A percentile compares a stretch with the other conserved stretches of the same genome.
Evolutionary conservation across 2,329 filamentous ascomycete genomes (phyloP).

Genomic region (Nemania abortiva): DNA sequence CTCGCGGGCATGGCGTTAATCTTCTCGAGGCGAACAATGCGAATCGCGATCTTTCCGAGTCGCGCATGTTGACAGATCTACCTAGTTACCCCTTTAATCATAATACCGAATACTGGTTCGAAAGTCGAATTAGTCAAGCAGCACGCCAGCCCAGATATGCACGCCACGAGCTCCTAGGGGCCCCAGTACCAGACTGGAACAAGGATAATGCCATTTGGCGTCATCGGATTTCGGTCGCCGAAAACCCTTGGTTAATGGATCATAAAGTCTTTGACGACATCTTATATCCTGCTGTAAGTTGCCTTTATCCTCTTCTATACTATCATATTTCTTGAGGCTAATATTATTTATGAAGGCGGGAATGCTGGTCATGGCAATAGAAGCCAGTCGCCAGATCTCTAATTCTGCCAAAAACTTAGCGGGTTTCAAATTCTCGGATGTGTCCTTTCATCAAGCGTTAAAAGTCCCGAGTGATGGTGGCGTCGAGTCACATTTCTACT

Average conservation of each 20-base stretch:
- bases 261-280: constrained; percentile 46
- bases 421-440: constrained; percentile 40
- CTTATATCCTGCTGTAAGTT: constrained; percentile 46
- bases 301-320: not conserved
- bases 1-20: constrained; percentile 32
- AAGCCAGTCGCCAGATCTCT: constrained; percentile 45
- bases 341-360: constrained; percentile 37
- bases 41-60: not conserved
- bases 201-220: constrained; percentile 46
- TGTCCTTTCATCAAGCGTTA: constrained; percentile 39
- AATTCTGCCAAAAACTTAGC: constrained; percentile 27
- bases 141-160: constrained; percentile 38
- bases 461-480: constrained; percentile 37
- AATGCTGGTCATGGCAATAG: constrained; percentile 48
- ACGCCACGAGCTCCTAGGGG: constrained; percentile 47
- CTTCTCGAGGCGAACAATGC: constrained; percentile 21
- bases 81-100: constrained; percentile 48
- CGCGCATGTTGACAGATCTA: constrained; percentile 40
- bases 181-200: constrained; percentile 42
- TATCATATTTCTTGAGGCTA: not conserved
- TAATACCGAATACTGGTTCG: constrained; percentile 44
- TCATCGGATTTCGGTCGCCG: constrained; percentile 41
- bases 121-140: constrained; percentile 41
- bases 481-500: constrained; percentile 39
- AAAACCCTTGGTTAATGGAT: constrained; percentile 49